Evolutionary conservation across 2,329 filamentous ascomycete species (phyloP), one percentile per base, ranked within the genome.

Genomic region (Hypoxylon sp.): DNA sequence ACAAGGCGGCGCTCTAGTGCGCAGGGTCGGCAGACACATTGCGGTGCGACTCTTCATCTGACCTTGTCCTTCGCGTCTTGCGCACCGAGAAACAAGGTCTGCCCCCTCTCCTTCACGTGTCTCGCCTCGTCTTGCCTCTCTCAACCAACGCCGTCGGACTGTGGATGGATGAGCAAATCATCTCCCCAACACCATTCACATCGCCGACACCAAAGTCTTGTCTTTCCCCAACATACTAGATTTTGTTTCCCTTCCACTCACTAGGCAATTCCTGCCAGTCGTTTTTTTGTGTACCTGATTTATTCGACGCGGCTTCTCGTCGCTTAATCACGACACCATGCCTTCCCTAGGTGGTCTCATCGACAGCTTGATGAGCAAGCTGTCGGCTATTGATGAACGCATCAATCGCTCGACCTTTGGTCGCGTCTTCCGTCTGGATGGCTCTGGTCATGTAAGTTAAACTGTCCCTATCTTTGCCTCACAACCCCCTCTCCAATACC

Each of bases 371-470:
- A 65, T 59, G 56, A 69, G 64, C 52, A 73, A 69, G 52, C 15
- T 77, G 6, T 61, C 62, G 17, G 17, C 32, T 19, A 7, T 78
- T 51, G 78, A 79, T n/a, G 71, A 76, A 10, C 69, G 68, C 29
- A 74, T 79, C 58, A 80, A 78, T 37, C 35, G 57, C 29, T 82
- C 81, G 1, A 82, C 80, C 0, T 82, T 89, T 71, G 87, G 87
- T 65, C 82, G 82, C 66, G 84, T 86, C 69, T 91, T 92, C 77
- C 85, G 87, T 61, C 84, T 92, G 15, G 88, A 90, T 70, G 87
- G 88, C 55, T 89, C 84, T 56, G 88, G 88, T 73, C 89, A 91
- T 82, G 88, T 89, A 82, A 79, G 85, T 82, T n/a, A 31, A 17
- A 29, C 21, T 17, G 6, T 27, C 37, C 17, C 42, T 55, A 6